A percentile compares a stretch with the other conserved stretches of the same genome.
Evolutionary conservation across 352 stramenopile genomes (phyloP).

Genomic region (Pythium sp.): DNA sequence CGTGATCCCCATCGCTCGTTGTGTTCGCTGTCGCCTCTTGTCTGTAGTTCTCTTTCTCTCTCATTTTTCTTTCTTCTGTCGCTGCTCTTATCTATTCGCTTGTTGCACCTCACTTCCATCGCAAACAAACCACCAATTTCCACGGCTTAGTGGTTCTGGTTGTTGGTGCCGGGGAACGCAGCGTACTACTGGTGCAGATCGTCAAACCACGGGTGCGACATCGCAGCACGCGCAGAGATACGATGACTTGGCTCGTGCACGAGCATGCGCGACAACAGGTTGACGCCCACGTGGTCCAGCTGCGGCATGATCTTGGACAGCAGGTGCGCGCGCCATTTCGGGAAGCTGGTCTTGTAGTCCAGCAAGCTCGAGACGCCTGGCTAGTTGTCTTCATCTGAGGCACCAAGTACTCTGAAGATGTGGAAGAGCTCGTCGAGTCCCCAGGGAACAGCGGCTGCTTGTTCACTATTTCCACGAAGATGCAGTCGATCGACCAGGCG

Average conservation of each 20-base stretch:
- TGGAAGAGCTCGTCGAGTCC: conserved; percentile 98
- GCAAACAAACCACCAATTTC: not conserved
- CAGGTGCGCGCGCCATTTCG: conserved; percentile 94
- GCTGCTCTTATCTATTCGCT: not conserved
- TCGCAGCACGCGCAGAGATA: conserved; percentile 77
- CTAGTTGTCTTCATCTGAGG: conserved; percentile 96
- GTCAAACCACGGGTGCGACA: conserved; percentile 85
- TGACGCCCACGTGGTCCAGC: conserved; percentile 73
- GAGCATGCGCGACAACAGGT: conserved; percentile 77
- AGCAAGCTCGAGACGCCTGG: conserved; percentile 95
- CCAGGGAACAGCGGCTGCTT: conserved; percentile 88
- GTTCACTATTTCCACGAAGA: conserved; percentile 94
- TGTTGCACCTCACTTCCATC: not conserved
- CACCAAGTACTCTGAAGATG: conserved; percentile 97
- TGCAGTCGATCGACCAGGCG: conserved; percentile 91
- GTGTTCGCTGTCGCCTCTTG: no score
- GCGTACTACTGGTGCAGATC: conserved; percentile 74
- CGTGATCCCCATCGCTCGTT: no score
- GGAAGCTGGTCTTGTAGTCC: conserved; percentile 98
- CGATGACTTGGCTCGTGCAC: conserved; percentile 76
- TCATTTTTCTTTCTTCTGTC: not conserved
- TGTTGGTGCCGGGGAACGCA: conserved; percentile 48
- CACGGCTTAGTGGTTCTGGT: conserved; percentile 37
- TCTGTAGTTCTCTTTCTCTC: conserved; percentile 10
- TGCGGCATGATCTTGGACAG: conserved; percentile 87